These are phyloP conservation scores for Coemansia guatemalensis DNA, from an alignment of 192 early-diverging fungal genomes.

Conservation along the genomic window DNA sequence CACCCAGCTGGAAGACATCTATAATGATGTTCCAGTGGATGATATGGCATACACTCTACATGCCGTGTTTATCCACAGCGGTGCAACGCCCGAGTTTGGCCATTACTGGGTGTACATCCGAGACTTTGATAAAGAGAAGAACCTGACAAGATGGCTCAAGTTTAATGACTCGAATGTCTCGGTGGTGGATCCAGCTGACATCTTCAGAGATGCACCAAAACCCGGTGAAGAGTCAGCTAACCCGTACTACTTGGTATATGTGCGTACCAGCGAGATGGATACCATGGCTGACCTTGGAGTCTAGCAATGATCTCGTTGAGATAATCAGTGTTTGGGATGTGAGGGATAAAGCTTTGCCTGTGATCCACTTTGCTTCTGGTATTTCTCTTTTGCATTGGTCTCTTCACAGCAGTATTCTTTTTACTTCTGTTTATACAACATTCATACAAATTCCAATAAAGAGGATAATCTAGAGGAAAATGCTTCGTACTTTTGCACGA, in stretches of 20 bases:
- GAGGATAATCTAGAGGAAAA: no score
- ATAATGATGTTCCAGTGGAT: constrained; percentile 14
- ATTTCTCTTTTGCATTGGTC: no score
- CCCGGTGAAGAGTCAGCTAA: constrained; percentile 56
- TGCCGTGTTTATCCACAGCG: constrained; percentile 78
- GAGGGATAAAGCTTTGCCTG: no score
- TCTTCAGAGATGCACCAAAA: constrained; percentile 57
- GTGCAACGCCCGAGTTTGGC: constrained; percentile 62
- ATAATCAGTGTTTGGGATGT: no score
- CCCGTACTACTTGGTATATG: constrained; percentile 75
- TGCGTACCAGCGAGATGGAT: constrained; percentile 31
- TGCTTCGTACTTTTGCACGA: no score
- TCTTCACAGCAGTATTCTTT: no score
- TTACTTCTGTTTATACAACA: no score
- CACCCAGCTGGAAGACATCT: constrained; percentile 19
- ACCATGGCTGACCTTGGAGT: constrained; percentile 21
- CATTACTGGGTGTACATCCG: constrained; percentile 81
- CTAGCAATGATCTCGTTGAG: constrained; percentile 2
- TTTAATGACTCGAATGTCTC: constrained; percentile 74
- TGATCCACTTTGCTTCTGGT: no score
- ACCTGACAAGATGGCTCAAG: constrained; percentile 63
- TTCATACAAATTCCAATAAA: no score
- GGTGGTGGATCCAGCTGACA: constrained; percentile 56
- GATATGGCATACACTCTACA: constrained; percentile 61
- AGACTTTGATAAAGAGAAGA: constrained; percentile 41